phyloP scores from a whole-genome alignment of 2,329 filamentous ascomycete species.

The Lachnellula subtilissima region DNA sequence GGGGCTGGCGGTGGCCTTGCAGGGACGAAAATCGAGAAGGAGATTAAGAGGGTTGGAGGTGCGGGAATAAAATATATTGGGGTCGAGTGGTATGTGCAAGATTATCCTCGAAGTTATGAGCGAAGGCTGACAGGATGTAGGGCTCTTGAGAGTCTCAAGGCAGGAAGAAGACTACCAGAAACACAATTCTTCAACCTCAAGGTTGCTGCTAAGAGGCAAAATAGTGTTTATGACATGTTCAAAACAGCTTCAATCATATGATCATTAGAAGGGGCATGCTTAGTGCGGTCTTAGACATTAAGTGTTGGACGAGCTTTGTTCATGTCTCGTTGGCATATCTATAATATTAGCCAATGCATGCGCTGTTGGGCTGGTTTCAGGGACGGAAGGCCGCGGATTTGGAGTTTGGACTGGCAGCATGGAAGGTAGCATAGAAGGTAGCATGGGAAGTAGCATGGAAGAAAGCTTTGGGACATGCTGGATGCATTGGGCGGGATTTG shows the following conservation, averaged over 20 bases:
- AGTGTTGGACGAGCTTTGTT: neutral
- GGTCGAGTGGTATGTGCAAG: conserved; percentile 64
- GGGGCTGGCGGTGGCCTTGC: conserved; percentile 72
- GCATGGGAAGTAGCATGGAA: conserved; percentile 13
- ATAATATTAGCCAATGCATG: conserved; percentile 7
- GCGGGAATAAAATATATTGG: conserved; percentile 72
- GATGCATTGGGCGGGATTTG: no score
- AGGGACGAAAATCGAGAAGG: conserved; percentile 73
- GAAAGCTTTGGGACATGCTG: no score
- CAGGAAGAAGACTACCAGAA: conserved; percentile 69
- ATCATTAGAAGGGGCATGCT: neutral
- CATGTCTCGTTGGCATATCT: conserved; percentile 2
- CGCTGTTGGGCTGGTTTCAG: conserved; percentile 10
- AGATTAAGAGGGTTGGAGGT: conserved; percentile 64
- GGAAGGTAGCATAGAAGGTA: conserved; percentile 5
- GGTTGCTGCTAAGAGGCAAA: conserved; percentile 56
- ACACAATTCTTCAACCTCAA: conserved; percentile 62
- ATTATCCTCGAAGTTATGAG: neutral
- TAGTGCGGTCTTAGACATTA: neutral
- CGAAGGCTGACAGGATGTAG: conserved; percentile 36
- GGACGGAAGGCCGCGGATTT: conserved; percentile 15
- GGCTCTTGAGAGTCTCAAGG: conserved; percentile 79
- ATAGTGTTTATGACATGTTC: conserved; percentile 57
- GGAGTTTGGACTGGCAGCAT: conserved; percentile 13
- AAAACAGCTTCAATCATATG: conserved; percentile 16